These are phyloP conservation scores for Tylopilus plumbeoviolaceoides DNA, from an alignment of 768 basidiomycete species.

Conservation along the genomic window DNA sequence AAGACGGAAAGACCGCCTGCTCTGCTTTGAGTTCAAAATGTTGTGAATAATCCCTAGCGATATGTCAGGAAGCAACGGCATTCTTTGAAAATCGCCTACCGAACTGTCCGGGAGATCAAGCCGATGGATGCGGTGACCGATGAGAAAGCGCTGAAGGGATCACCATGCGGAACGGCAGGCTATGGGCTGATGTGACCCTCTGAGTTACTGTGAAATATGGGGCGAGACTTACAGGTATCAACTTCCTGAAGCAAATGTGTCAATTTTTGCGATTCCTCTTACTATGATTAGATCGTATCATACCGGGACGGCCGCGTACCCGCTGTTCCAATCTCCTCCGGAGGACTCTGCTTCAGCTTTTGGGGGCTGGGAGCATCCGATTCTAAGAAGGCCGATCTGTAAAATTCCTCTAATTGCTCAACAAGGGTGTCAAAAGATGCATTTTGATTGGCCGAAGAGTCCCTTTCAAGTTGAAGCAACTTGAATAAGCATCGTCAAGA, in stretches of 20 bases:
- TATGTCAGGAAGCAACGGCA: background rate
- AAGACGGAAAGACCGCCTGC: background rate
- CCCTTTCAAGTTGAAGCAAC: conserved; percentile 12
- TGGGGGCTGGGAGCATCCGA: background rate
- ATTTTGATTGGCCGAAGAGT: conserved; percentile 2
- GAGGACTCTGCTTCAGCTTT: background rate
- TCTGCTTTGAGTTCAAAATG: conserved; percentile 6
- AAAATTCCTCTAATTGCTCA: conserved; percentile 9
- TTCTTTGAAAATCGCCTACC: background rate
- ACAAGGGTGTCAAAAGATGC: conserved; percentile 9
- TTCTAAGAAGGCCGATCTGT: background rate
- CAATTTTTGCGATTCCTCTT: background rate
- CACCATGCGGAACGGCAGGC: conserved; percentile 1
- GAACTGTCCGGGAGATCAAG: background rate
- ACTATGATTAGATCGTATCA: background rate
- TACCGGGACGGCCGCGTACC: background rate
- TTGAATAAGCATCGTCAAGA: background rate
- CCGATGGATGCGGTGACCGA: conserved; percentile 5
- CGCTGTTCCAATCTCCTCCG: background rate
- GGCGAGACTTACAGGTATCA: conserved; percentile 3
- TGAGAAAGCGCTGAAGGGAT: conserved; percentile 2
- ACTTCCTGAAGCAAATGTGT: conserved; percentile 1
- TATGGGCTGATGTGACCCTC: background rate
- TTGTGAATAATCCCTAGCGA: conserved; percentile 5
- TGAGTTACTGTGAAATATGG: background rate